Base-by-base conservation (phyloP, 345 rosid species). In the Brassica cretica region DNA sequence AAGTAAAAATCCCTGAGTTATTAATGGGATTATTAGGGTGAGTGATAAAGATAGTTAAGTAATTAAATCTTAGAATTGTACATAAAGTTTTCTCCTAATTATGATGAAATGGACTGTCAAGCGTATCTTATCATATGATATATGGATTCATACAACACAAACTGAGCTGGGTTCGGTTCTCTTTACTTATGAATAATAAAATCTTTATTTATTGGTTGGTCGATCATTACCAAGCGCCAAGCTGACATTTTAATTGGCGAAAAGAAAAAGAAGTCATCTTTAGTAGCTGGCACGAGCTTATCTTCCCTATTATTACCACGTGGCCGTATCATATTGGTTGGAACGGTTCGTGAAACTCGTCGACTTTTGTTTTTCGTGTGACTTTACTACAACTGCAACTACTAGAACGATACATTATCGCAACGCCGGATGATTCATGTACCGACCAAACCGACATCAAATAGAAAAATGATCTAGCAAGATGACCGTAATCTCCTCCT, bases 21-120 rank as follows among this genome's bases (percentile, higher is more conserved):
- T 7, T 66, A 21, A 5, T 46, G 72, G 72, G 41, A 68, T 68
- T 46, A 27, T 49, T 27, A 27, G 16, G 6, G 56, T 51, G 41
- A 51, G 41, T 51, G 72, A 53, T 15, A 68, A 51, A 56, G 74
- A 56, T 70, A 19, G 19, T 56, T 18, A 70, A 69, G 33, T 16
- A 69, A 27, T 27, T 27, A 27, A 15, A 53, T 3, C 65, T 5
- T 61, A 61, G 9, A 37, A 62, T 62, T 9, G 19, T 27, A 44
- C 12, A 18, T 0, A 51, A 56, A 12, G 15, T 60, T 61, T 51
- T 14, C 39, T 60, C 55, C 64, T 16, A 68, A 68, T 49, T 61
- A 68, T 33, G 65, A 73, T 73, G 74, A 68, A 64, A 79, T 51
- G 27, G 74, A 62, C 82, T 37, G 65, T 73, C 74, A 68, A 49